Evolutionary conservation across 352 stramenopile species (phyloP).

Genomic region (Phytophthora fragariaefolia): DNA sequence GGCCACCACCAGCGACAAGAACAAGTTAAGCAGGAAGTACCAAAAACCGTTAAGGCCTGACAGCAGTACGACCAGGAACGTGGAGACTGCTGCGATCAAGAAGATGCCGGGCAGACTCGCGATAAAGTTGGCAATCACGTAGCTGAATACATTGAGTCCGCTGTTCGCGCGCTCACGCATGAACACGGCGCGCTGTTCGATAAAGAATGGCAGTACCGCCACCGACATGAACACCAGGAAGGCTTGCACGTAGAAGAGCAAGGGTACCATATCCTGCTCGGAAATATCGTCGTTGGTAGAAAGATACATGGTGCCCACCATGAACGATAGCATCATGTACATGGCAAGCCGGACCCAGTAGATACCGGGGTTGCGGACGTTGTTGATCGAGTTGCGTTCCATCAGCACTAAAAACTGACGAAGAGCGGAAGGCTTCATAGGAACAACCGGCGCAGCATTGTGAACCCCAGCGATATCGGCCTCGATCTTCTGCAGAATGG

Average conservation of each 20-base stretch:
- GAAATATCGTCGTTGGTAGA: slow-evolving; percentile 33
- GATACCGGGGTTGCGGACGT: slow-evolving; percentile 66
- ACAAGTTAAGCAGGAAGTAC: slow-evolving; percentile 67
- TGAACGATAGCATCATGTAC: slow-evolving; percentile 68
- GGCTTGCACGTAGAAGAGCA: slow-evolving; percentile 88
- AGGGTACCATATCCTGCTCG: slow-evolving; percentile 45
- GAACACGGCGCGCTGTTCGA: slow-evolving; percentile 86
- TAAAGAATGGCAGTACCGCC: slow-evolving; percentile 81
- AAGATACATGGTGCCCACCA: slow-evolving; percentile 77
- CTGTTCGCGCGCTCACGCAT: slow-evolving; percentile 62
- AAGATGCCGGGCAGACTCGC: slow-evolving; percentile 63
- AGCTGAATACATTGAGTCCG: slow-evolving; percentile 68
- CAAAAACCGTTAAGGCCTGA: slow-evolving; percentile 54
- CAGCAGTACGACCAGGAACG: slow-evolving; percentile 48
- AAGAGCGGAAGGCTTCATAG: slow-evolving; percentile 40
- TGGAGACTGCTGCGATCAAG: slow-evolving; percentile 62
- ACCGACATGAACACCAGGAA: slow-evolving; percentile 93
- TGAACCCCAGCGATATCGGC: slow-evolving; percentile 8
- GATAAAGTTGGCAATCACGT: slow-evolving; percentile 71
- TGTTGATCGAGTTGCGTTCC: slow-evolving; percentile 62
- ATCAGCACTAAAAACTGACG: slow-evolving; percentile 64
- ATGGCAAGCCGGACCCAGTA: slow-evolving; percentile 78
- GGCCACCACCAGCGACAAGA: slow-evolving; percentile 70
- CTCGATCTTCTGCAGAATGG: slow-evolving; percentile 13
- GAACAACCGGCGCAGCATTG: slow-evolving; percentile 24